Conservation (phyloP, 768 basidiomycete genomes). For the Naganishia friedmannii region DNA sequence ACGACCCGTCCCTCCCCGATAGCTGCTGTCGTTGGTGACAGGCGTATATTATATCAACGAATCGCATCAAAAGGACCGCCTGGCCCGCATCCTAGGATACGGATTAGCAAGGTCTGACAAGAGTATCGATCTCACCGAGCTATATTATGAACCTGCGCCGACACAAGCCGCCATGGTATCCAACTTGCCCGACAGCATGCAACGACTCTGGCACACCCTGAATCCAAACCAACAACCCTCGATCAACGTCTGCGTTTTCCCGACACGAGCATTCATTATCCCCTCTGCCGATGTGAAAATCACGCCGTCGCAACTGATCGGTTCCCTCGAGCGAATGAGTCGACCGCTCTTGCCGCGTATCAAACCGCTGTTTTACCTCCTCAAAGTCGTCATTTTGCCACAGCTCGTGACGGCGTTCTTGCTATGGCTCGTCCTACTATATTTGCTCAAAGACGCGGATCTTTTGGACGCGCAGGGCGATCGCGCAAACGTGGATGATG, state of each 20-base stretch:
- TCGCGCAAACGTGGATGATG: slow-evolving; percentile 40
- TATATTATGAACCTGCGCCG: slow-evolving; percentile 17
- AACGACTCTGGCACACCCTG: slow-evolving; percentile 40
- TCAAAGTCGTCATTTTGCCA: slow-evolving; percentile 80
- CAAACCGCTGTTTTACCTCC: slow-evolving; percentile 66
- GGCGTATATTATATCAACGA: slow-evolving; percentile 48
- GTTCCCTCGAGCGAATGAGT: slow-evolving; percentile 36
- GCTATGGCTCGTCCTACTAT: slow-evolving; percentile 74
- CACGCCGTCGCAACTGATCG: slow-evolving; percentile 43
- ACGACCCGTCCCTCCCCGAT: neutral
- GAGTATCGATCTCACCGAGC: slow-evolving; percentile 5
- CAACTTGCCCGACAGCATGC: slow-evolving; percentile 30
- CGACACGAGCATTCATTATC: slow-evolving; percentile 8
- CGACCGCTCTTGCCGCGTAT: slow-evolving; percentile 44
- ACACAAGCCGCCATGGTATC: neutral
- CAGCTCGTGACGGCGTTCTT: slow-evolving; percentile 71
- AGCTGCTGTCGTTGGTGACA: slow-evolving; percentile 43
- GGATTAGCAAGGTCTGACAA: neutral
- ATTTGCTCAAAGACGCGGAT: slow-evolving; percentile 86
- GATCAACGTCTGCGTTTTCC: slow-evolving; percentile 24
- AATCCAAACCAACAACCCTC: slow-evolving; percentile 42
- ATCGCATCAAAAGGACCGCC: slow-evolving; percentile 23
- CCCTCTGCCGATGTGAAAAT: slow-evolving; percentile 36
- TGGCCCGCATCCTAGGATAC: neutral
- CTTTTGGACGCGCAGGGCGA: slow-evolving; percentile 75